phyloP scores from a whole-genome alignment of 352 stramenopile genomes.

The Peronospora farinosa region DNA sequence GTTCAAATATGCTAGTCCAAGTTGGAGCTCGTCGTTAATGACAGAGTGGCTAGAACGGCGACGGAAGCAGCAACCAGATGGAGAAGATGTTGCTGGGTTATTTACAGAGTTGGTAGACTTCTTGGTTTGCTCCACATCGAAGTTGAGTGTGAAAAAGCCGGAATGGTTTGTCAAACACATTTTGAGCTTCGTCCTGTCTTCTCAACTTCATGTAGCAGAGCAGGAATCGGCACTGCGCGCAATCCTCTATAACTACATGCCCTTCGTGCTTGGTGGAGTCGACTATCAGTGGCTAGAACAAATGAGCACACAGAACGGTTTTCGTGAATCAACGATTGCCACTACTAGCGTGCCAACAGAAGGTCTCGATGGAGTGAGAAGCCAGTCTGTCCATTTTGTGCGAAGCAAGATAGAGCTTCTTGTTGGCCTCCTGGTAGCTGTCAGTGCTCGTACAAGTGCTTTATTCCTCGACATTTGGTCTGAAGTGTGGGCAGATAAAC shows the following conservation, averaged over 20 bases:
- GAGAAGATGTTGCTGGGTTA: not conserved
- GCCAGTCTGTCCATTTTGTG: constrained; percentile 14
- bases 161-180: constrained; percentile 75
- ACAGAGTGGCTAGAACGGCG: constrained; percentile 22
- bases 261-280: constrained; percentile 44
- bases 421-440: constrained; percentile 16
- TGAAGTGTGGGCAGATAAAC: constrained; percentile 32
- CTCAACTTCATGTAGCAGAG: constrained; percentile 23
- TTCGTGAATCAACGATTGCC: constrained; percentile 3
- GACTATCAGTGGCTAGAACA: constrained; percentile 10
- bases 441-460: constrained; percentile 15
- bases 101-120: constrained; percentile 37
- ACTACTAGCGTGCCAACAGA: constrained; percentile 5
- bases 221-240: constrained; percentile 25
- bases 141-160: constrained; percentile 56
- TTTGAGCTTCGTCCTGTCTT: constrained; percentile 44
- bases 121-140: constrained; percentile 37
- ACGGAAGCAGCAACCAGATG: constrained; percentile 12
- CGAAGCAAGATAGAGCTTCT: constrained; percentile 26
- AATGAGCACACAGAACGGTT: constrained; percentile 21
- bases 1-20: constrained; percentile 37
- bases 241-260: constrained; percentile 40
- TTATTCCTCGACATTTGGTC: constrained; percentile 48
- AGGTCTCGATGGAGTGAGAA: constrained; percentile 21
- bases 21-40: constrained; percentile 39